These are phyloP conservation scores for Heritiera fomes DNA, from an alignment of 345 rosid species.

Conservation along the genomic window DNA sequence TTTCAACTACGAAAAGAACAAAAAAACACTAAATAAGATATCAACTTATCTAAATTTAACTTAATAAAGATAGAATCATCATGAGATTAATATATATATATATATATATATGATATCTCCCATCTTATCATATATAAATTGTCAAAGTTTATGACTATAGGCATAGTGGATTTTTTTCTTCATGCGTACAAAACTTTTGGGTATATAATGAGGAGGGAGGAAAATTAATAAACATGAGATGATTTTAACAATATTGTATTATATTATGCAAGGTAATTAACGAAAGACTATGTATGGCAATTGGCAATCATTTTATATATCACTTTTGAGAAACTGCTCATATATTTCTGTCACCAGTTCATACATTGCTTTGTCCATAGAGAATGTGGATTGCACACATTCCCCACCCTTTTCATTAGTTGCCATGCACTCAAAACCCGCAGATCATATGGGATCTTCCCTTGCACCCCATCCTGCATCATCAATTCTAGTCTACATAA, in stretches of 20 bases:
- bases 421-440: slow-evolving; percentile 36
- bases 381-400: slow-evolving; percentile 42
- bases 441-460: slow-evolving; percentile 21
- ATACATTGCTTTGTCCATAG: slow-evolving; percentile 46
- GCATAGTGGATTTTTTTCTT: background rate
- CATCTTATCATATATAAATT: background rate
- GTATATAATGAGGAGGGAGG: background rate
- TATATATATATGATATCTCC: background rate
- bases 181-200: background rate
- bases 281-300: background rate
- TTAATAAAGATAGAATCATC: background rate
- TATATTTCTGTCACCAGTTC: background rate
- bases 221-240: background rate
- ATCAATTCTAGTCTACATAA: too few relatives aligned
- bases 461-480: slow-evolving; percentile 22
- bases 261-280: too few relatives aligned
- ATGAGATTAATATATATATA: too few relatives aligned
- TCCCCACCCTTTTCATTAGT: slow-evolving; percentile 37
- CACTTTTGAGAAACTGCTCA: background rate
- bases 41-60: background rate
- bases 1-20: background rate
- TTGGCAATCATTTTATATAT: background rate
- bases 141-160: too few relatives aligned
- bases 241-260: background rate
- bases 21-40: background rate